Conservation (phyloP, 805 yeast genomes). For the Blastobotrys parvus region DNA sequence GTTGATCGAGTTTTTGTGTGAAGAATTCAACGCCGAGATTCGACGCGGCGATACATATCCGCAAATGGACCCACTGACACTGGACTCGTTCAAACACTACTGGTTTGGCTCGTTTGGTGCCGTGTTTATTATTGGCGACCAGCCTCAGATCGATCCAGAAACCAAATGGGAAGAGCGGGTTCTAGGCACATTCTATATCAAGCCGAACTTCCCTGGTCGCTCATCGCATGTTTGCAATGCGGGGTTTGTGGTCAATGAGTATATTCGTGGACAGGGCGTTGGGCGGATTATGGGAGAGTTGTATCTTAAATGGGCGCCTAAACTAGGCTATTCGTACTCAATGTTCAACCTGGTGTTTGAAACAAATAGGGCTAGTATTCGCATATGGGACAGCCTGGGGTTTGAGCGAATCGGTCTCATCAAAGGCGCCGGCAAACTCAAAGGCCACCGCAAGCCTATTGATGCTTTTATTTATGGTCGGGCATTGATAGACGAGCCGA, state of each 20-base stretch:
- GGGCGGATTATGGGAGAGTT: constrained; percentile 63
- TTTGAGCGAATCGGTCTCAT: constrained; percentile 72
- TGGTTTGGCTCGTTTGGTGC: constrained; percentile 66
- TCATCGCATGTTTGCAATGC: constrained; percentile 85
- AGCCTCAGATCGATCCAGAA: constrained; percentile 16
- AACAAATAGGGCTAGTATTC: constrained; percentile 64
- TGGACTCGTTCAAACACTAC: constrained; percentile 48
- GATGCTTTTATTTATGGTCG: constrained; percentile 78
- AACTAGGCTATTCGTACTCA: constrained; percentile 70
- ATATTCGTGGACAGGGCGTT: constrained; percentile 54
- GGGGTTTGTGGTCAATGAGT: constrained; percentile 64
- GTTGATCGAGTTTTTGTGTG: constrained; percentile 39
- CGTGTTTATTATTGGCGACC: constrained; percentile 44
- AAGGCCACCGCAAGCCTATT: constrained; percentile 52
- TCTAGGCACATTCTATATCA: constrained; percentile 71
- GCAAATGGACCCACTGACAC: constrained; percentile 28
- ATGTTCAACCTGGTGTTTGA: constrained; percentile 85
- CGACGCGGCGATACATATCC: constrained; percentile 77
- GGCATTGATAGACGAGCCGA: constrained; percentile 29
- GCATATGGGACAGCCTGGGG: constrained; percentile 78
- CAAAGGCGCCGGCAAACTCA: constrained; percentile 64
- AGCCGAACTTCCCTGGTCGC: constrained; percentile 81
- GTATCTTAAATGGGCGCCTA: constrained; percentile 66
- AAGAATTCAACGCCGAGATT: constrained; percentile 55
- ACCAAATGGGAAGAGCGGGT: constrained; percentile 40